These are phyloP conservation scores for Coemansia sp. DNA, from an alignment of 192 early-diverging fungal genomes.

Conservation along the genomic window DNA sequence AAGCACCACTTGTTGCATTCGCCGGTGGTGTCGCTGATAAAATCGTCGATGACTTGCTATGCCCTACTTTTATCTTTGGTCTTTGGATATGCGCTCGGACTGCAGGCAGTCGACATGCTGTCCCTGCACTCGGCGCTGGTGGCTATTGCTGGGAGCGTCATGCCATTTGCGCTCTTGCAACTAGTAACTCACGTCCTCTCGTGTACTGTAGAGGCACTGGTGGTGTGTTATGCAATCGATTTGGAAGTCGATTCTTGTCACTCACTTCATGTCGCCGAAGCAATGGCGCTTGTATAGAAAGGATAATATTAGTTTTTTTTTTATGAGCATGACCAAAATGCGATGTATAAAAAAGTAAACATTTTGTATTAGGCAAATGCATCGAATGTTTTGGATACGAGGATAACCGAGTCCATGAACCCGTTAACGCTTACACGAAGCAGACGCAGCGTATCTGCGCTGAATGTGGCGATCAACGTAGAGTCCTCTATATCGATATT, in stretches of 20 bases:
- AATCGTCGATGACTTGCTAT: conserved; percentile 52
- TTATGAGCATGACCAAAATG: background rate
- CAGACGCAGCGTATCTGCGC: conserved; percentile 30
- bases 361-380: conserved; percentile 21
- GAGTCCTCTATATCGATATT: conserved; percentile 1
- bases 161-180: conserved; percentile 51
- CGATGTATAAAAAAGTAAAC: background rate
- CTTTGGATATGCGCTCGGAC: conserved; percentile 41
- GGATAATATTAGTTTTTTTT: too few relatives aligned
- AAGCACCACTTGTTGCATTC: conserved; percentile 50
- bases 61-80: conserved; percentile 43
- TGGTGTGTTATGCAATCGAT: conserved; percentile 55
- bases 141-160: conserved; percentile 36
- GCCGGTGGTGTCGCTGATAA: conserved; percentile 49
- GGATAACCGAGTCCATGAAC: conserved; percentile 56
- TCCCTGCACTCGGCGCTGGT: conserved; percentile 36
- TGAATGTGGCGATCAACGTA: conserved; percentile 25
- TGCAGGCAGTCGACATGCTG: conserved; percentile 23
- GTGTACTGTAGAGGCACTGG: conserved; percentile 50
- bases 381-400: conserved; percentile 45
- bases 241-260: conserved; percentile 51
- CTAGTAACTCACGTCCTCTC: conserved; percentile 49
- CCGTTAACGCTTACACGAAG: conserved; percentile 52
- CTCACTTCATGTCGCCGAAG: conserved; percentile 47
- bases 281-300: conserved; percentile 33